phyloP scores from a whole-genome alignment of 495 filamentous ascomycete species.

The Penicillium steckii region DNA sequence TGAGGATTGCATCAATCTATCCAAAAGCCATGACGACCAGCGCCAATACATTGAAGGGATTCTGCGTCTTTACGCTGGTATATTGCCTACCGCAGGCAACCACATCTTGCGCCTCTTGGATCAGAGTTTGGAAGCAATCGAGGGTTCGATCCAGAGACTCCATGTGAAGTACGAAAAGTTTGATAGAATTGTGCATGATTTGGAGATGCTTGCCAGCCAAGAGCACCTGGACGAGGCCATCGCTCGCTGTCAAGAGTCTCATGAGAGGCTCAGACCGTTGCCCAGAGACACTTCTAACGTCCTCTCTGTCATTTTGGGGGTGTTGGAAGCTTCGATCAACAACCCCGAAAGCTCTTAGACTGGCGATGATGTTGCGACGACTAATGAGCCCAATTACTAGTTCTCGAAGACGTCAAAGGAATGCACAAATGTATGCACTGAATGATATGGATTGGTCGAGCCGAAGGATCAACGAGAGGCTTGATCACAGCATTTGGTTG shows the following conservation, averaged over 20 bases:
- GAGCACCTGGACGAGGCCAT: background rate
- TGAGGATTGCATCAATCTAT: background rate
- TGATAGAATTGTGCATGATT: background rate
- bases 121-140: background rate
- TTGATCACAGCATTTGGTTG: too few relatives aligned
- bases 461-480: too few relatives aligned
- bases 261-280: background rate
- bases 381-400: too few relatives aligned
- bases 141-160: background rate
- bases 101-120: background rate
- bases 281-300: background rate
- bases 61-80: background rate
- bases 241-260: background rate
- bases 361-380: background rate
- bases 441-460: too few relatives aligned
- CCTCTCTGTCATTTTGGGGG: background rate
- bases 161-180: background rate
- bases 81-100: background rate
- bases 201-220: background rate
- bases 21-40: background rate
- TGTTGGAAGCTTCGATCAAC: background rate
- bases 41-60: background rate
- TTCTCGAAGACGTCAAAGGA: too few relatives aligned
- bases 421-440: too few relatives aligned
- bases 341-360: background rate